Conservation (phyloP, 192 early-diverging fungal genomes). For the Entrophospora sp. region DNA sequence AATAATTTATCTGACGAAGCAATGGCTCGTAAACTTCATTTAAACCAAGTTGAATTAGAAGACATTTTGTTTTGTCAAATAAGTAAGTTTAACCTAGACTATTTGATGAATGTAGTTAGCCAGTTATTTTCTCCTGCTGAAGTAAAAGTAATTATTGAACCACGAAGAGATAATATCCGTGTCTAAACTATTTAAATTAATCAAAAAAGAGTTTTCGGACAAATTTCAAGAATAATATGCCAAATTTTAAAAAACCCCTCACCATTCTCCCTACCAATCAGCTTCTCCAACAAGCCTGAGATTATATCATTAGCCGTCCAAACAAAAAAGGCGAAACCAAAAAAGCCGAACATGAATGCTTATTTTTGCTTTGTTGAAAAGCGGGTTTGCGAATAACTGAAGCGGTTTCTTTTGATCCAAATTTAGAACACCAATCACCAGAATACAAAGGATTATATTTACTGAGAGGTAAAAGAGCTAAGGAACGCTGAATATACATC, state of each 20-base stretch:
- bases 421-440: background rate
- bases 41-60: background rate
- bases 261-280: conserved; percentile 2
- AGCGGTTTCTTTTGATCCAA: background rate
- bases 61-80: conserved; percentile 3
- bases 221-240: too few relatives aligned
- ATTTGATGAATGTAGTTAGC: background rate
- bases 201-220: background rate
- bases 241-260: too few relatives aligned
- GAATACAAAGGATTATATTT: conserved; percentile 8
- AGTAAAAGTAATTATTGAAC: background rate
- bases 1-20: background rate
- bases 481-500: background rate
- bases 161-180: background rate
- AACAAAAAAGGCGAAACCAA: conserved; percentile 4
- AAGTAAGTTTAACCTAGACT: background rate
- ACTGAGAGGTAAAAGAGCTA: background rate
- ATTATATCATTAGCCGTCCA: background rate
- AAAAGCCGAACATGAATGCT: background rate
- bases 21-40: background rate
- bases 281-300: background rate
- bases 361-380: conserved; percentile 13
- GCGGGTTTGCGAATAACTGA: background rate
- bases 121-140: background rate
- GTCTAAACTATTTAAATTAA: background rate